Base-by-base conservation (phyloP, 306 rosid genomes). In the Parietaria judaica region DNA sequence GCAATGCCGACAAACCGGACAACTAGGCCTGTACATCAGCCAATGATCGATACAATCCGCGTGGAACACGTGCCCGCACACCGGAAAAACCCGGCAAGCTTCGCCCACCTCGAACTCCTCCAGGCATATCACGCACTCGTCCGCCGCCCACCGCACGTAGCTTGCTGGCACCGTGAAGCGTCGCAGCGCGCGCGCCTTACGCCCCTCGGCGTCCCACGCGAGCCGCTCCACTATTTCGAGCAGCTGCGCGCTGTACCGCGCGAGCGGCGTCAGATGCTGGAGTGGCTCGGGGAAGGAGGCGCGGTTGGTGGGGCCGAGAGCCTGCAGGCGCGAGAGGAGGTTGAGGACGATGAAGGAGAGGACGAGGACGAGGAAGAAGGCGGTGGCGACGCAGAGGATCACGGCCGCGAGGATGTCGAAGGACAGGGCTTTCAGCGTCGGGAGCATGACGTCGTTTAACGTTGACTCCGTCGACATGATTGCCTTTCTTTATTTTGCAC, bases 61-160 rank as follows among this genome's bases (percentile, higher is more conserved):
- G 78, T 87, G 95, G 57, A 80, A 84, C 57, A 82, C 69, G 58
- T 87, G 88, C 0, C 63, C 66, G 60, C 91, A 87, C 1, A 15
- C 36, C 3, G 89, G 84, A 67, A 84, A 80, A 36, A 74, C 69
- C 74, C 80, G 86, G 52, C 95, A 87, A 0, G 60, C 60, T 3
- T 84, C 81, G 0, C 79, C 82, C 39, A 15, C 66, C 14, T 58
- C 10, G 3, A 87, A 87, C 17, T 82, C 80, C 58, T 82, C 95
- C 76, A 87, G 74, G 58, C 96, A 88, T 38, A 85, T 79, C 2
- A 68, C 78, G 54, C 94, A 88, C 0, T 66, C 80, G 17, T 36
- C 45, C 37, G 16, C 45, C 37, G 13, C 13, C 4, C 73, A 72
- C 23, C 17, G 66, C 55, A 84, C 85, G 64, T 78, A 86, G 4